These are phyloP conservation scores for Mycena metata DNA, from an alignment of 768 basidiomycete genomes.

Conservation along the genomic window DNA sequence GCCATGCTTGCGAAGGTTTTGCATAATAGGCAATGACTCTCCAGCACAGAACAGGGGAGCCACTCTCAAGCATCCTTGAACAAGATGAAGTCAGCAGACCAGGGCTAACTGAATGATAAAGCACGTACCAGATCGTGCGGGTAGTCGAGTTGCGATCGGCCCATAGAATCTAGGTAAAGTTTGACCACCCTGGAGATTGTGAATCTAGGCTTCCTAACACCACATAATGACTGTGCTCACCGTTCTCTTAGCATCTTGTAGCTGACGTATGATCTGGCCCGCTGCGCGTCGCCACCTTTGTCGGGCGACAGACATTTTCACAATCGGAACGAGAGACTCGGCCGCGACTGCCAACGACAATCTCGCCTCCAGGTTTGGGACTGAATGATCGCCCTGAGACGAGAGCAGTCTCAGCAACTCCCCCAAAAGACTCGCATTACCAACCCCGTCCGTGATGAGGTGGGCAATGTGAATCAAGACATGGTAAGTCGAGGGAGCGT, in stretches of 20 bases:
- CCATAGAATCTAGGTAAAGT: slow-evolving; percentile 62
- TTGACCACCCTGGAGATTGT: slow-evolving; percentile 64
- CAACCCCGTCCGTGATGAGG: slow-evolving; percentile 63
- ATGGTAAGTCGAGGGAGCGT: slow-evolving; percentile 53
- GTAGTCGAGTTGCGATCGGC: slow-evolving; percentile 48
- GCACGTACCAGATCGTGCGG: slow-evolving; percentile 52
- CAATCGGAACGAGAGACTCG: slow-evolving; percentile 52
- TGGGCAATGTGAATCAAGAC: slow-evolving; percentile 62
- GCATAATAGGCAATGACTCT: slow-evolving; percentile 9
- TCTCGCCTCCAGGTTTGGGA: slow-evolving; percentile 51
- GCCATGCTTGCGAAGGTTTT: slow-evolving; percentile 55
- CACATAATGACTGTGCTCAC: slow-evolving; percentile 43
- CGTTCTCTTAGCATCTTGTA: slow-evolving; percentile 49
- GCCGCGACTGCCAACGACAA: slow-evolving; percentile 57
- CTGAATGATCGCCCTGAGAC: slow-evolving; percentile 28
- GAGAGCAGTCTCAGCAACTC: slow-evolving; percentile 61
- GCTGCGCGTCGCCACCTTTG: slow-evolving; percentile 63
- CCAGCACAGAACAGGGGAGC: slow-evolving; percentile 3
- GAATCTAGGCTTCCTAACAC: not conserved
- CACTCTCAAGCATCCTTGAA: slow-evolving; percentile 2
- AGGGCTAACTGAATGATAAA: not conserved
- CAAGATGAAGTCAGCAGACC: not conserved
- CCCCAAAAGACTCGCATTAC: slow-evolving; percentile 56
- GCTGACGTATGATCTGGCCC: slow-evolving; percentile 51
- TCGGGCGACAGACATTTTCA: slow-evolving; percentile 49